Evolutionary conservation across 2,329 filamentous ascomycete species (phyloP).

Genomic region (Phoma herbarum): DNA sequence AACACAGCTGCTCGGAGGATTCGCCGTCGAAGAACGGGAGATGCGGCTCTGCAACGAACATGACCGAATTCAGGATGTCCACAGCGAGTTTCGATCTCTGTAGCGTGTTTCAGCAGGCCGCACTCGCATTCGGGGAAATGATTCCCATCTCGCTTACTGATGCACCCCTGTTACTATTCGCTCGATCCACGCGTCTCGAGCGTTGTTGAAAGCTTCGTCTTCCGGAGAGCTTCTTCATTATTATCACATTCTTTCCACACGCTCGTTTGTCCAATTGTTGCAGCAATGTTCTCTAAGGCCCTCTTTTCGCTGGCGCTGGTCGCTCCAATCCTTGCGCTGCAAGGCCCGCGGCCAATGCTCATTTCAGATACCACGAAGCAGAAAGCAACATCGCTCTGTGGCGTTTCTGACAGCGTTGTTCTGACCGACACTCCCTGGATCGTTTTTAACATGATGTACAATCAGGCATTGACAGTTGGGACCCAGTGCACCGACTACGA

Average conservation of each 20-base stretch:
- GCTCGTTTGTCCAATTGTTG: slow-evolving; percentile 7
- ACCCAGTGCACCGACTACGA: slow-evolving; percentile 54
- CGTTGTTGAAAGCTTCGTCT: neutral
- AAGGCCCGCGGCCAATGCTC: slow-evolving; percentile 25
- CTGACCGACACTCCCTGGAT: slow-evolving; percentile 56
- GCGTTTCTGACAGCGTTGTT: slow-evolving; percentile 34
- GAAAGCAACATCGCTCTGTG: slow-evolving; percentile 27
- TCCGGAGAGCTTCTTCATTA: neutral
- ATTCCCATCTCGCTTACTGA: slow-evolving; percentile 17
- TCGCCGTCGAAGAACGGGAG: neutral
- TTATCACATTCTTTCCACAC: slow-evolving; percentile 2
- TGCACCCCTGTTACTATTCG: slow-evolving; percentile 1
- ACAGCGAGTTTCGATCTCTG: slow-evolving; percentile 4
- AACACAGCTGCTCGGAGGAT: neutral
- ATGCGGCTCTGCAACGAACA: slow-evolving; percentile 9
- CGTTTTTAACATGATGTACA: slow-evolving; percentile 59
- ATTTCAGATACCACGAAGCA: slow-evolving; percentile 27
- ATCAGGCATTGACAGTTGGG: slow-evolving; percentile 51
- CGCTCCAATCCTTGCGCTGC: slow-evolving; percentile 19
- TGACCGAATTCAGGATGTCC: slow-evolving; percentile 1
- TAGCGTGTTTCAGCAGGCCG: slow-evolving; percentile 13
- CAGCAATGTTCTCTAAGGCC: slow-evolving; percentile 13
- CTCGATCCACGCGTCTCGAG: slow-evolving; percentile 3
- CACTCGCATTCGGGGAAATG: slow-evolving; percentile 15
- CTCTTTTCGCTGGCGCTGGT: slow-evolving; percentile 25